Evolutionary conservation across 208 protist genomes (phyloP).

Genomic region (Trypanosoma congolense): DNA sequence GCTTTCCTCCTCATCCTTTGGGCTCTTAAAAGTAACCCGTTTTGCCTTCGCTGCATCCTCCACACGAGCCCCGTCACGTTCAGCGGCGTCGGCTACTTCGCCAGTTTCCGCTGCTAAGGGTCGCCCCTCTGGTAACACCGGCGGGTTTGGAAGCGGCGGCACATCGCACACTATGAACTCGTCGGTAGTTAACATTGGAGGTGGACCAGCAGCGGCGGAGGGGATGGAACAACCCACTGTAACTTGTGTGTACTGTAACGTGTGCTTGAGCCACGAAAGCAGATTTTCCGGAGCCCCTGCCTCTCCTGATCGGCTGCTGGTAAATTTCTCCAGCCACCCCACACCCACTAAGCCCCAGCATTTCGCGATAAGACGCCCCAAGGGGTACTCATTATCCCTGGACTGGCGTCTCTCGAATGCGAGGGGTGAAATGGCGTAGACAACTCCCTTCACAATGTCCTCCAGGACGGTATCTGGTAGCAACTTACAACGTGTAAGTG

Average conservation of each 20-base stretch:
- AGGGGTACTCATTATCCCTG: neutral
- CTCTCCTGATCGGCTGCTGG: neutral
- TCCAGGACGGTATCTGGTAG: neutral
- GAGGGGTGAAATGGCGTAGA: neutral
- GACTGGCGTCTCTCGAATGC: too few species aligned
- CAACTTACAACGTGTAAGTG: neutral
- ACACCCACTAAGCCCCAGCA: neutral
- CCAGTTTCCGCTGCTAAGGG: neutral
- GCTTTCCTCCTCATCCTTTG: neutral
- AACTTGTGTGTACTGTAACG: neutral
- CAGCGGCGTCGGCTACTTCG: neutral
- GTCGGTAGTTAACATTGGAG: neutral
- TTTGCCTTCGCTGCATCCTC: neutral
- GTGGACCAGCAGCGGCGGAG: neutral
- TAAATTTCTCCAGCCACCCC: neutral
- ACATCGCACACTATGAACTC: constrained; percentile 5
- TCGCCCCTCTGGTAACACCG: neutral
- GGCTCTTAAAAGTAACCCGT: neutral
- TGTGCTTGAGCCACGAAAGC: neutral
- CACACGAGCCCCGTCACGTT: neutral
- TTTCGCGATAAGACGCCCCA: neutral
- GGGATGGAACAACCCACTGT: neutral
- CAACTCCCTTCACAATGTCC: neutral
- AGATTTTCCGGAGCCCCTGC: neutral
- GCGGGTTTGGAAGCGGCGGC: constrained; percentile 13